Evolutionary conservation across 2,329 filamentous ascomycete genomes (phyloP), one percentile per base, ranked within the genome.

Genomic region (Nigrograna mackinnonii): DNA sequence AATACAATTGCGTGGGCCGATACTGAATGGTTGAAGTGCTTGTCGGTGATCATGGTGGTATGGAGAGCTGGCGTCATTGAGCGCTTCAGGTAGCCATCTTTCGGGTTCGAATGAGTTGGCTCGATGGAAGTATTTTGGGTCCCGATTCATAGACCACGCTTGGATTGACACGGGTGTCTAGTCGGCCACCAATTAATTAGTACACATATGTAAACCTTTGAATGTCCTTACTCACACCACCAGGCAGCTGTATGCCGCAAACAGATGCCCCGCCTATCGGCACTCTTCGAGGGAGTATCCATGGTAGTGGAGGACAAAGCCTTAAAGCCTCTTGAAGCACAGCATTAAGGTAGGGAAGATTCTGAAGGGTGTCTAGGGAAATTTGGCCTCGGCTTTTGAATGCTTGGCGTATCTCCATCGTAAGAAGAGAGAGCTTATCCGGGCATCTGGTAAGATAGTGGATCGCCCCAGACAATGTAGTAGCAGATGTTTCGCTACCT

Each of bases 1-100:
- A 2, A 60, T 43, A 28, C 55, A 60, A 18, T 43, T 47, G n/a
- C 70, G 54, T 0, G 67, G 62, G 1, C 73, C 73, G 30, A 65
- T 60, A 7, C 57, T 66, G 52, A 76, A 76, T 3, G 70, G 50
- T 3, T 71, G 64, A 33, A 37, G 35, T 11, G 48, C 45, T 5
- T 22, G n/a, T 22, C 45, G 30, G 11, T 21, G 11, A 18, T 51
- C 48, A 17, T 40, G 34, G 4, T 28, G 22, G 18, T 34, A 47
- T 21, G 35, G 42, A 5, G 41, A 48, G 4, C 24, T 32, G 14
- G 14, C 18, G n/a, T 36, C 22, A 2, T n/a, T 6, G 6, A n/a
- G n/a, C 14, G 6, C 19, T 14, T 43, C 33, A 18, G 48, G 39
- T 20, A 50, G 44, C 49, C 49, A 52, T 11, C 49, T 28, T 20